These are phyloP conservation scores for Cokeromyces recurvatus DNA, from an alignment of 371 early-diverging fungal species.

Conservation along the genomic window DNA sequence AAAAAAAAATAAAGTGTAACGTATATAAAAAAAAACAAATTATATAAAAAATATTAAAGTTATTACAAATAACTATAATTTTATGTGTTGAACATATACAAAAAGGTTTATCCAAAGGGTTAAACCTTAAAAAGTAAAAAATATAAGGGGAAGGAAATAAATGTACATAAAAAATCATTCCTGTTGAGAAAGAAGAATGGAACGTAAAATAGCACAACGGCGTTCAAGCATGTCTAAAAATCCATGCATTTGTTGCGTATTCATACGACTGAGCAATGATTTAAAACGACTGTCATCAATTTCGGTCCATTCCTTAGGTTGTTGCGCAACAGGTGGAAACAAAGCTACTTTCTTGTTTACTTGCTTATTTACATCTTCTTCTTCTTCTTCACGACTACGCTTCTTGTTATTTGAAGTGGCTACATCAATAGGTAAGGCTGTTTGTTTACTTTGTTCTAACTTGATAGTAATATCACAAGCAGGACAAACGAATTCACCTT, in stretches of 20 bases:
- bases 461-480: too few relatives aligned
- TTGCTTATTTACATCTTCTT: not conserved
- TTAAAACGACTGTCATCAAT: conserved; percentile 44
- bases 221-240: conserved; percentile 50
- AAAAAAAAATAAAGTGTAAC: conserved; percentile 2
- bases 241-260: conserved; percentile 49
- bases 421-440: not conserved
- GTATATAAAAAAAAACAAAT: conserved; percentile 9
- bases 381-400: conserved; percentile 10
- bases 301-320: conserved; percentile 39
- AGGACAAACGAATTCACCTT: too few relatives aligned
- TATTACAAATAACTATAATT: conserved; percentile 13
- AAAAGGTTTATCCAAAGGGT: too few relatives aligned
- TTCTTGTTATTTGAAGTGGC: conserved; percentile 1
- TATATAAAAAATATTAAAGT: too few relatives aligned
- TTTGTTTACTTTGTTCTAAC: too few relatives aligned
- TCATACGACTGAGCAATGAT: conserved; percentile 44
- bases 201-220: conserved; percentile 35
- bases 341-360: too few relatives aligned
- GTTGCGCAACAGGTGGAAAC: conserved; percentile 13
- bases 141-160: not conserved
- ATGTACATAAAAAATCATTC: not conserved
- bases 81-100: conserved; percentile 35
- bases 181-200: conserved; percentile 18
- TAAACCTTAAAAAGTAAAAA: conserved; percentile 5